These are phyloP conservation scores for Cutaneotrichosporon daszewskae DNA, from an alignment of 1,284 basidiomycete species.

Conservation along the genomic window DNA sequence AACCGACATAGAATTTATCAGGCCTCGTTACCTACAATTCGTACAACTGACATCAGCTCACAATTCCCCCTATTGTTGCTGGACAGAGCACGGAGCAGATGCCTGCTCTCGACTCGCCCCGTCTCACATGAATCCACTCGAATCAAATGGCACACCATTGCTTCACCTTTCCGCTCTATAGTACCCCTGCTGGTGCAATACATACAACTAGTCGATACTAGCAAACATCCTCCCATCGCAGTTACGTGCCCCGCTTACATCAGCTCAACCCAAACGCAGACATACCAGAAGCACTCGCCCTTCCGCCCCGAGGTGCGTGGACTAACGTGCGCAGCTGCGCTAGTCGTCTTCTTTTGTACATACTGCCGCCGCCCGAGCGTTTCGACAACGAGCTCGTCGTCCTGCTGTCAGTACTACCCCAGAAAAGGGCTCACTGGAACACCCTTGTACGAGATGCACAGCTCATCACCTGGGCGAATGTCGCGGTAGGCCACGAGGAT, in stretches of 20 bases:
- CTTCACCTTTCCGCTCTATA: neutral
- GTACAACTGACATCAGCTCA: too few species aligned
- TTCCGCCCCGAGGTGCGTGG: constrained; percentile 2
- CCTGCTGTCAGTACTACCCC: too few species aligned
- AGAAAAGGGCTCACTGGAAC: constrained; percentile 30
- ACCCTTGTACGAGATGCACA: constrained; percentile 78
- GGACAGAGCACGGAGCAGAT: neutral
- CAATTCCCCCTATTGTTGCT: neutral
- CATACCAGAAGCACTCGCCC: constrained; percentile 5
- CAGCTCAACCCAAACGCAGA: neutral
- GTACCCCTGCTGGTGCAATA: too few species aligned
- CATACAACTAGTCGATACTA: too few species aligned
- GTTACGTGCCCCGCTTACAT: neutral
- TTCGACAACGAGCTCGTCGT: constrained; percentile 2
- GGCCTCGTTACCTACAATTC: too few species aligned
- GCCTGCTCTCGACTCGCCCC: neutral
- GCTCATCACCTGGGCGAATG: constrained; percentile 63
- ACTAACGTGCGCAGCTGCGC: constrained; percentile 17
- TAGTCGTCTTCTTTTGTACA: constrained; percentile 16
- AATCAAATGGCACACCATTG: too few species aligned
- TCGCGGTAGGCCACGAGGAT: constrained; percentile 65
- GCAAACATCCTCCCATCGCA: neutral
- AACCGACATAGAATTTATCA: too few species aligned
- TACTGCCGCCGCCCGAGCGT: neutral
- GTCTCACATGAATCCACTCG: too few species aligned